Base-by-base conservation (phyloP, 2,329 filamentous ascomycete genomes). In the Neonectria magnoliae region DNA sequence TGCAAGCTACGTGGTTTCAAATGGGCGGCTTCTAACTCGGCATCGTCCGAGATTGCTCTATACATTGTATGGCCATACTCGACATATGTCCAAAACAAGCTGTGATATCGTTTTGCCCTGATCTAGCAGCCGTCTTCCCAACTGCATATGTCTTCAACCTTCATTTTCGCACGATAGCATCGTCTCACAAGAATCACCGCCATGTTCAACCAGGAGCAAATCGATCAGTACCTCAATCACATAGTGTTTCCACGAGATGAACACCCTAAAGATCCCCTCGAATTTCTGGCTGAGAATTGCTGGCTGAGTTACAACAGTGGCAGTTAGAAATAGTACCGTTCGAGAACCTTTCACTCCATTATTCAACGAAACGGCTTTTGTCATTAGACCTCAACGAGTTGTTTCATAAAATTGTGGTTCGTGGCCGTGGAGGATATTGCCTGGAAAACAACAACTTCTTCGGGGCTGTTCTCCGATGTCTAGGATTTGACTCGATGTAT, bases 381-480 rank as follows among this genome's bases (percentile, higher is more conserved):
- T 57, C 62, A 4, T 18, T 67, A 14, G 50, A 62, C 9, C 44
- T 38, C 4, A 13, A 47, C 13, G 53, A 58, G n/a, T 14, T 65
- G 7, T 65, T 67, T 6, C n/a, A 48, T 7, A 65, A 67, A 9
- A 56, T 67, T 18, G 50, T 61, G 1, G 13, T 20, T 16, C 54
- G 36, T 13, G 41, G 48, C 1, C 60, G 50, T 27, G 64, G 64
- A 25, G 61, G 64, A 16, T 67, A 67, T 44, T 67, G 64, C 10
- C 9, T 67, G 3, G 64, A 67, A 27, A 65, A 61, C 42, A 67
- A 67, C 18, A 58, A 64, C n/a, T 54, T 65, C 6, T 65, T 65
- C 14, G 57, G 62, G 3, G 51, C 48, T 9, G 31, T 65, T 14
- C 22, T 65, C 13, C 57, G 29, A 7, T 38, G 38, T 5, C 47